Evolutionary conservation across 441 rosid species (phyloP).

Genomic region (Manihot esculenta): DNA sequence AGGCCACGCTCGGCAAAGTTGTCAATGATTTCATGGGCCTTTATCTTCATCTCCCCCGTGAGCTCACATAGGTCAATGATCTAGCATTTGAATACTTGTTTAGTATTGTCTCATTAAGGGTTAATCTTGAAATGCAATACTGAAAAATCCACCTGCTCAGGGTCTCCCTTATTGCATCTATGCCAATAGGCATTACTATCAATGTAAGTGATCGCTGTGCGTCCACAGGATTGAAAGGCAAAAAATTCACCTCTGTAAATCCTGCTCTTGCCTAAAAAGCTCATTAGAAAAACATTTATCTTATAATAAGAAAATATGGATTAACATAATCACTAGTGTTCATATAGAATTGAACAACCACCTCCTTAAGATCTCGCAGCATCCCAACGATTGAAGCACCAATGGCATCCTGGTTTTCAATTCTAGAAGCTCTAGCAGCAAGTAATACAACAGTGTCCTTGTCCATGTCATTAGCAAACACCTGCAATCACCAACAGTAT

Average conservation of each 20-base stretch:
- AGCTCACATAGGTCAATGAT: constrained; percentile 76
- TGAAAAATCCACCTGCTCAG: constrained; percentile 62
- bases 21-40: constrained; percentile 62
- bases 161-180: constrained; percentile 87
- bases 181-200: constrained; percentile 74
- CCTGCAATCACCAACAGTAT: constrained; percentile 29
- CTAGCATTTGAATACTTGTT: constrained; percentile 24
- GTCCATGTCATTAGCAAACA: constrained; percentile 44
- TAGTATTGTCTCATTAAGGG: neutral
- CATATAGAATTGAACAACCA: constrained; percentile 14
- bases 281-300: neutral
- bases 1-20: constrained; percentile 83
- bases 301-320: neutral
- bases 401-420: constrained; percentile 93
- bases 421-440: constrained; percentile 91
- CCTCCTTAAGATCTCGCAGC: constrained; percentile 87
- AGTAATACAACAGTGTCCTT: constrained; percentile 49
- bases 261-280: constrained; percentile 73
- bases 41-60: constrained; percentile 48
- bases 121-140: neutral
- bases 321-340: neutral
- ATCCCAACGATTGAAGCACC: constrained; percentile 88
- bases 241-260: constrained; percentile 79
- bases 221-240: constrained; percentile 94
- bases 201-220: constrained; percentile 86